Conservation (phyloP, 2,329 filamentous ascomycete species). For the Whalleya microplaca region DNA sequence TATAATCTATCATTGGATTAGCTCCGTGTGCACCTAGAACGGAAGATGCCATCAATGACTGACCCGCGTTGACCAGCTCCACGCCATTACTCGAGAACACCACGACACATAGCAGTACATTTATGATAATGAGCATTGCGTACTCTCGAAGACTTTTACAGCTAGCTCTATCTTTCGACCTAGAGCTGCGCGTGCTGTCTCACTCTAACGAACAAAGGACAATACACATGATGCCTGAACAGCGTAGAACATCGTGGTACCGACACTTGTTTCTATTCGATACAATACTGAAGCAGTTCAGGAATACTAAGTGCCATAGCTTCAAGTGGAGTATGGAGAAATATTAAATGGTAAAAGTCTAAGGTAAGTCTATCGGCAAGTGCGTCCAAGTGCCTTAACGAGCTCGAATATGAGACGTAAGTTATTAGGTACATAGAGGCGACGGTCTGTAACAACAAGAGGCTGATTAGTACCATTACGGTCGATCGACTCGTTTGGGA, state of each 20-base stretch:
- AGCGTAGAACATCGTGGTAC: conserved; percentile 18
- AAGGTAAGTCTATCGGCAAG: conserved; percentile 22
- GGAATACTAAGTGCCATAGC: conserved; percentile 22
- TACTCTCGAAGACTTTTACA: conserved; percentile 14
- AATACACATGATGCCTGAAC: conserved; percentile 20
- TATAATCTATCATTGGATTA: conserved; percentile 22
- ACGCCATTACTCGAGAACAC: conserved; percentile 25
- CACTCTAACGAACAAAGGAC: conserved; percentile 20
- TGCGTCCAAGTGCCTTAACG: conserved; percentile 23
- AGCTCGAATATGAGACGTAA: conserved; percentile 10
- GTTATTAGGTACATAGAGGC: conserved; percentile 13
- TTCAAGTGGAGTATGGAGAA: conserved; percentile 9
- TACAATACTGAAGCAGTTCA: conserved; percentile 18
- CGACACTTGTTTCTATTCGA: conserved; percentile 13
- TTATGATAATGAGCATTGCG: conserved; percentile 26
- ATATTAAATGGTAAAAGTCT: conserved; percentile 20
- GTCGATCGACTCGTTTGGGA: conserved; percentile 33
- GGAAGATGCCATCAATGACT: conserved; percentile 14
- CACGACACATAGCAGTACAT: conserved; percentile 26
- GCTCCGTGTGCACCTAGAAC: conserved; percentile 7
- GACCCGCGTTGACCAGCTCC: conserved; percentile 23
- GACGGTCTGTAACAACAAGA: conserved; percentile 19
- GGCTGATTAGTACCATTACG: conserved; percentile 25
- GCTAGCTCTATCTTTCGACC: conserved; percentile 22
- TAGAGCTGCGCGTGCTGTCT: conserved; percentile 21